Evolutionary conservation across 257 asterid species (phyloP).

Genomic region (Eustoma russellianum): DNA sequence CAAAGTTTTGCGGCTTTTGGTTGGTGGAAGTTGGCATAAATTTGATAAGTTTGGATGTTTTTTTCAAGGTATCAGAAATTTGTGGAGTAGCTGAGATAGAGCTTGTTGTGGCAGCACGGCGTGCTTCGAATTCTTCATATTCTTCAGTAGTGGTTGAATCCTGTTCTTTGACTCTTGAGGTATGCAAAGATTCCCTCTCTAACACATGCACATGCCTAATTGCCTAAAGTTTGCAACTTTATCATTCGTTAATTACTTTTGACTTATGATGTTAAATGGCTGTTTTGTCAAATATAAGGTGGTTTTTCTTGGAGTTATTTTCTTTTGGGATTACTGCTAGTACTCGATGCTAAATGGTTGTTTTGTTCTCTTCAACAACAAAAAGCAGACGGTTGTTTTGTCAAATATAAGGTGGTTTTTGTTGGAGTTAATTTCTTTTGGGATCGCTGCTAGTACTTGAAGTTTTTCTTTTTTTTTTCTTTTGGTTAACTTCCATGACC

Average conservation of each 20-base stretch:
- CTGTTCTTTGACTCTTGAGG: constrained; percentile 18
- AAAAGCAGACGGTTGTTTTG: not conserved
- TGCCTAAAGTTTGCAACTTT: constrained; percentile 5
- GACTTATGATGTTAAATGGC: not conserved
- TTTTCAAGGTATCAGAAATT: constrained; percentile 20
- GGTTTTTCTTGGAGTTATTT: not conserved
- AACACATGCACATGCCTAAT: not conserved
- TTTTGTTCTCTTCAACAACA: no score
- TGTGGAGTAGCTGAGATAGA: constrained; percentile 3
- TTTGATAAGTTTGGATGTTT: constrained; percentile 5
- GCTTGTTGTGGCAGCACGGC: constrained; percentile 16
- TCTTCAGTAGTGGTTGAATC: constrained; percentile 9
- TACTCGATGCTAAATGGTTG: no score
- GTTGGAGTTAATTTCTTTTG: not conserved
- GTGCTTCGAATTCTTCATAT: constrained; percentile 14
- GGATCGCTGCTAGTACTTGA: not conserved
- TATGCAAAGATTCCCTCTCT: constrained; percentile 9
- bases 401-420: not conserved
- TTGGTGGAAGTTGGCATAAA: constrained; percentile 26
- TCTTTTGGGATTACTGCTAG: not conserved
- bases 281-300: not conserved
- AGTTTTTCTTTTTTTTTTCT: not conserved
- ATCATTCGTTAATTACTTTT: not conserved
- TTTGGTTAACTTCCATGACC: no score
- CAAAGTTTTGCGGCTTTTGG: constrained; percentile 9